A percentile compares a stretch with the other conserved stretches of the same genome.
Conservation (phyloP, 441 rosid species). For the Bruguiera hainesii region DNA sequence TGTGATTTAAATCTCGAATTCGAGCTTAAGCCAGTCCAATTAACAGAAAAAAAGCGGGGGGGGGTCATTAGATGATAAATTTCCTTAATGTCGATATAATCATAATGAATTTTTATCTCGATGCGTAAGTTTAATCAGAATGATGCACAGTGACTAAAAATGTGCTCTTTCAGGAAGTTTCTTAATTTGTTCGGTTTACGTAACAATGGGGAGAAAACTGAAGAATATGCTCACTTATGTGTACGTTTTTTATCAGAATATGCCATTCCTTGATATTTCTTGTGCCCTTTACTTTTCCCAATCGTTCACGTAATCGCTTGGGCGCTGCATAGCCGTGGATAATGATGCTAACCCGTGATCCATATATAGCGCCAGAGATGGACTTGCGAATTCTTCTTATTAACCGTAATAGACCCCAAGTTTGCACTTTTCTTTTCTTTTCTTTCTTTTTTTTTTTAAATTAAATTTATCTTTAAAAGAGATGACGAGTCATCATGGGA, state of each 20-base stretch:
- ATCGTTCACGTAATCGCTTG: slow-evolving; percentile 12
- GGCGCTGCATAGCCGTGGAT: background rate
- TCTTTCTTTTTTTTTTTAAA: too few relatives aligned
- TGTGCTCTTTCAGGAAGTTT: background rate
- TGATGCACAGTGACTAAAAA: background rate
- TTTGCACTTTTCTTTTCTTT: too few relatives aligned
- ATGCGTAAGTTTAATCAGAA: background rate
- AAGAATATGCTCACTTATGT: slow-evolving; percentile 23
- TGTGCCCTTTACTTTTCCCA: background rate
- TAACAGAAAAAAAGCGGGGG: too few relatives aligned
- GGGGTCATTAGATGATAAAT: too few relatives aligned
- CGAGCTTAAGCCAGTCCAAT: too few relatives aligned
- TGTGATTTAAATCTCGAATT: too few relatives aligned
- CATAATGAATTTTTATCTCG: too few relatives aligned
- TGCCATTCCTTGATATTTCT: slow-evolving; percentile 1
- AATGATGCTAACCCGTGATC: background rate
- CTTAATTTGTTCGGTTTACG: background rate
- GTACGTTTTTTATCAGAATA: slow-evolving; percentile 15
- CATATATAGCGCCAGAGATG: background rate
- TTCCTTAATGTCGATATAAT: too few relatives aligned
- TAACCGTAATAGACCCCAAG: background rate
- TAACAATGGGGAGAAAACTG: background rate
- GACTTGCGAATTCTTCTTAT: background rate
- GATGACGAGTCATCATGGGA: too few relatives aligned
- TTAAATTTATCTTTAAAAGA: too few relatives aligned